Base-by-base conservation (phyloP, 257 asterid species). In the Misopates orontium region DNA sequence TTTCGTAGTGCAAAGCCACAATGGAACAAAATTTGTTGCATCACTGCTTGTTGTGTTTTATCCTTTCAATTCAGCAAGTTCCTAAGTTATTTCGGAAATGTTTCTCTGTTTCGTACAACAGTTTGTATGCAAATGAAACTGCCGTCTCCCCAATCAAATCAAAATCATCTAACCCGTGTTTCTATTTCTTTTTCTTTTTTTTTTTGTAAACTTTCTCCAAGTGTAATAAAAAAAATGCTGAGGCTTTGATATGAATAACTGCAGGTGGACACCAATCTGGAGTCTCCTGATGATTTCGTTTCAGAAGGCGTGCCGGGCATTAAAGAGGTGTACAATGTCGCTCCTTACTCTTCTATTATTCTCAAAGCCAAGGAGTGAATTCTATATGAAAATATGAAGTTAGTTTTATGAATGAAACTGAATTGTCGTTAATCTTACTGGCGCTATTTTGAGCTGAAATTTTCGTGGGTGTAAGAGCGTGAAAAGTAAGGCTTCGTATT, bases 261-360 rank as follows among this genome's bases (percentile, higher is more conserved):
- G 79, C 89, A 92, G 97, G 95, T 89, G 48, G 97, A 89, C 83
- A 89, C 98, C 1, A 89, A 89, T 84, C 82, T 89, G 78, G 90
- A 71, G 65, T 71, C 97, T 52, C 96, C 97, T 0, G 71, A 68
- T 60, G 97, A 92, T 70, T 62, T 89, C 16, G 85, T 82, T 60
- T 49, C 68, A 25, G 91, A 85, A 61, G 98, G 98, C 18, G 85
- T 77, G 65, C 67, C 83, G n/a, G 95, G 91, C 36, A 59, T 87
- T 63, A 50, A 73, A 74, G 77, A 59, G 40, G 75, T 69, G 16
- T 92, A 92, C 66, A 75, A 85, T 40, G 52, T 89, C 11, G 95
- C 97, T 44, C 96, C 96, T 25, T 77, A 79, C 78, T 85, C 98
- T 41, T 86, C 85, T 13, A 81, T 92, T 59, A 76, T 92, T 60